Conservation (phyloP, 441 rosid species). For the Euphorbia schlechtendalii region DNA sequence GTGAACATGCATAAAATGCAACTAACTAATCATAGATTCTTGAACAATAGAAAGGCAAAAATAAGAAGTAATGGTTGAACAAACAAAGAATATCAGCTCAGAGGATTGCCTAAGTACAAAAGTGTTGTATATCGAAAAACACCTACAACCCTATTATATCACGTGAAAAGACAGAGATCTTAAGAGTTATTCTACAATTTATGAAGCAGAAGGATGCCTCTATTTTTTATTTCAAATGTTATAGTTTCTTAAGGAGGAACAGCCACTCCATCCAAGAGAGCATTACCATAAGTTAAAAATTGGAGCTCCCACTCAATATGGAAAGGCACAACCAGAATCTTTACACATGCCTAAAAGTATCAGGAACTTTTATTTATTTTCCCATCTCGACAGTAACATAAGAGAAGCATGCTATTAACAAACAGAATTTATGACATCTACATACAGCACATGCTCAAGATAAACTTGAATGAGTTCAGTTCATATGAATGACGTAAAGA, state of each 20-base stretch:
- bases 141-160: background rate
- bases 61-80: background rate
- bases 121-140: background rate
- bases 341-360: background rate
- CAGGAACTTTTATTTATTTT: too few species aligned
- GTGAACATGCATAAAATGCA: background rate
- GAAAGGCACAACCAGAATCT: background rate
- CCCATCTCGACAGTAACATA: background rate
- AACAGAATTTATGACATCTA: background rate
- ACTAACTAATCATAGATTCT: too few species aligned
- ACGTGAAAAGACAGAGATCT: background rate
- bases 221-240: background rate
- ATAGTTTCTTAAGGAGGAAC: background rate
- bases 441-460: constrained; percentile 8
- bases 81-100: background rate
- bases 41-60: background rate
- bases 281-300: background rate
- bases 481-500: constrained; percentile 20
- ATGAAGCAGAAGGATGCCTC: background rate
- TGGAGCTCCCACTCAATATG: background rate
- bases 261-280: constrained; percentile 7
- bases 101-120: background rate
- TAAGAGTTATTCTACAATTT: background rate
- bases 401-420: background rate
- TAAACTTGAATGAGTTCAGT: constrained; percentile 1